Percentiles rank a stretch among this genome's conserved stretches.
These are phyloP conservation scores for Micractinium conductrix DNA, from an alignment of 139 green algal species.

Conservation along the genomic window DNA sequence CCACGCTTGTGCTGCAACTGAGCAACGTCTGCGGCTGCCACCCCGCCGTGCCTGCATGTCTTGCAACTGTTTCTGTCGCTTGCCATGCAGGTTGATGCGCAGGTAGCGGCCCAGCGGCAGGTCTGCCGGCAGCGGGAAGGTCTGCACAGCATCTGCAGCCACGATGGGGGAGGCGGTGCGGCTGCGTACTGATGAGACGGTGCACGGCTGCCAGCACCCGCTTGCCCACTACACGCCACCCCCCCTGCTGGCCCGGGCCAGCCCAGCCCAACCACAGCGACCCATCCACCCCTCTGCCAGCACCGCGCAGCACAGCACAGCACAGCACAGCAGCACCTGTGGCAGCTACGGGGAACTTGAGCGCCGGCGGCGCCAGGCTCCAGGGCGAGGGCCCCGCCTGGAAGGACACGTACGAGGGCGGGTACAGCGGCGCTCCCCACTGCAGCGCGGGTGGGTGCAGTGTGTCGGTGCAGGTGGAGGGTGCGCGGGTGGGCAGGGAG, in stretches of 20 bases:
- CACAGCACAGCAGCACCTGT: background rate
- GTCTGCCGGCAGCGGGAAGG: slow-evolving; percentile 33
- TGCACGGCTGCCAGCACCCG: background rate
- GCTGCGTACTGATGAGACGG: background rate
- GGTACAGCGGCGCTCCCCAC: slow-evolving; percentile 41
- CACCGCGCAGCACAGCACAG: background rate
- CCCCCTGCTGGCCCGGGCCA: background rate
- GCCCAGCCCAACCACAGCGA: background rate
- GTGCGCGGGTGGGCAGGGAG: background rate
- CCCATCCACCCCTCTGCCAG: background rate
- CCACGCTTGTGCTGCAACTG: too few relatives aligned
- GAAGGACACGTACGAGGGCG: slow-evolving; percentile 33
- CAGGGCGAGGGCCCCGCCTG: slow-evolving; percentile 16
- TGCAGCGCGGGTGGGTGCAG: background rate
- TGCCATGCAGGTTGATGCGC: slow-evolving; percentile 28
- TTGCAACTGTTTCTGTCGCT: slow-evolving; percentile 41
- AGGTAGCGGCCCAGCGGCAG: slow-evolving; percentile 34
- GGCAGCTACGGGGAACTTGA: slow-evolving; percentile 19
- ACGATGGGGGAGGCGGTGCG: background rate
- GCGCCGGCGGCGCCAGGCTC: slow-evolving; percentile 9
- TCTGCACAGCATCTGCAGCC: slow-evolving; percentile 23
- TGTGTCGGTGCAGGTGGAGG: too few relatives aligned
- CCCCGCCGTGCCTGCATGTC: slow-evolving; percentile 9
- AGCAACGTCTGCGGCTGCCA: too few relatives aligned
- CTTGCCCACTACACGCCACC: background rate